A percentile compares a stretch with the other conserved stretches of the same genome.
phyloP scores from a whole-genome alignment of 2,329 filamentous ascomycete species.

The Macroventuria anomochaeta region DNA sequence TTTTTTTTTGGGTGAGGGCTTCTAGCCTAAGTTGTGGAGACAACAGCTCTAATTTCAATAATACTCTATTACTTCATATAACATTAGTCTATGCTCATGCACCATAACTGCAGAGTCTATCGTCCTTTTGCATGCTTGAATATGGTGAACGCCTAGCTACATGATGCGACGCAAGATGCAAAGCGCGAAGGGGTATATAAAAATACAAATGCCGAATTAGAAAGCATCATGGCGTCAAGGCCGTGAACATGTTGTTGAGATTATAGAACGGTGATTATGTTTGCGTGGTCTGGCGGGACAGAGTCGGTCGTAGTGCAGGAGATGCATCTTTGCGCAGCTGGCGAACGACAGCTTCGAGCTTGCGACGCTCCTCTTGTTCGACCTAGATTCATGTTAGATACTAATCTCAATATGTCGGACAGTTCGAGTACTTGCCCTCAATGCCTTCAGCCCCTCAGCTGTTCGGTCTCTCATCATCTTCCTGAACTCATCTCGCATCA shows the following conservation, averaged over 20 bases:
- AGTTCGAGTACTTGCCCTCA: conserved; percentile 63
- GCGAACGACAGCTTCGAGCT: conserved; percentile 69
- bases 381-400: conserved; percentile 54
- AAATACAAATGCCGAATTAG: conserved; percentile 14
- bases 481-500: conserved; percentile 76
- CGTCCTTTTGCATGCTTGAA: not conserved
- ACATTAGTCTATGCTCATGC: conserved; percentile 18
- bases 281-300: conserved; percentile 16
- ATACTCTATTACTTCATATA: not conserved
- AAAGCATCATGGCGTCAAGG: not conserved
- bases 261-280: not conserved
- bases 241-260: no score
- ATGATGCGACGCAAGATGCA: conserved; percentile 8
- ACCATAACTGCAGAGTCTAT: conserved; percentile 6
- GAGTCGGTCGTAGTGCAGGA: conserved; percentile 17
- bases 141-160: conserved; percentile 1
- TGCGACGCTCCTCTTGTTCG: conserved; percentile 74
- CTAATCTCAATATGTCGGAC: not conserved
- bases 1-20: not conserved
- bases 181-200: conserved; percentile 18
- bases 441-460: conserved; percentile 67
- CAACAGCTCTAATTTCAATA: no score
- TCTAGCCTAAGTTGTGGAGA: not conserved
- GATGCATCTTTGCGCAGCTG: conserved; percentile 54
- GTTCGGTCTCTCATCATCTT: conserved; percentile 80